These are phyloP conservation scores for Cyclotella baltica DNA, from an alignment of 108 stramenopile genomes.

Conservation along the genomic window DNA sequence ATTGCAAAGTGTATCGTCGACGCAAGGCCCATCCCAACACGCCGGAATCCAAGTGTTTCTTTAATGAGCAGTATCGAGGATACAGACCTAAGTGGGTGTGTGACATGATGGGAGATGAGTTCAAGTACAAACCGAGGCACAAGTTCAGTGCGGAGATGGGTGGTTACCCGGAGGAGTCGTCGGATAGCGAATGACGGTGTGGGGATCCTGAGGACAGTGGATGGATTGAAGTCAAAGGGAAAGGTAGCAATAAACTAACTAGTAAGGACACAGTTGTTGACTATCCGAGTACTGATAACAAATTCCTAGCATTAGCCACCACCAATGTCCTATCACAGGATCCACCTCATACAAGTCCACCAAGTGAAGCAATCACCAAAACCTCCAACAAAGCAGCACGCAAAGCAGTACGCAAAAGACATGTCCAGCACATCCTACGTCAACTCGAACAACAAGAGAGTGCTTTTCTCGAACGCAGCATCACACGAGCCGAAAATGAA, in stretches of 20 bases:
- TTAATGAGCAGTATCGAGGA: neutral
- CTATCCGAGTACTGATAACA: too few relatives aligned
- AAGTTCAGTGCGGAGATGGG: neutral
- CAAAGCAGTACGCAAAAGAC: neutral
- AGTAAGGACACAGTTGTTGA: too few relatives aligned
- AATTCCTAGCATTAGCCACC: too few relatives aligned
- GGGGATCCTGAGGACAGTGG: neutral
- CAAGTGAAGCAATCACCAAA: too few relatives aligned
- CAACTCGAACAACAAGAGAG: slow-evolving; percentile 3
- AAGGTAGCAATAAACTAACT: too few relatives aligned
- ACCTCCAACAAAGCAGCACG: too few relatives aligned
- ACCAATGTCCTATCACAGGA: too few relatives aligned
- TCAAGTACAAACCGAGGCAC: neutral
- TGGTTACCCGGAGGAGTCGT: neutral
- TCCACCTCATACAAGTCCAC: too few relatives aligned
- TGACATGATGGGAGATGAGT: neutral
- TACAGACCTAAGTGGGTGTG: neutral
- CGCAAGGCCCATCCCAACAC: neutral
- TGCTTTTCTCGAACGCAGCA: slow-evolving; percentile 6
- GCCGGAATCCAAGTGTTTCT: neutral
- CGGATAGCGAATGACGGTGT: slow-evolving; percentile 3
- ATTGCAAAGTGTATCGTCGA: neutral
- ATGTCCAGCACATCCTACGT: neutral
- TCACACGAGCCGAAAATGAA: slow-evolving; percentile 11
- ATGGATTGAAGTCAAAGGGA: neutral